Base-by-base conservation (phyloP, 2,329 filamentous ascomycete species). In the Fusarium sp. region DNA sequence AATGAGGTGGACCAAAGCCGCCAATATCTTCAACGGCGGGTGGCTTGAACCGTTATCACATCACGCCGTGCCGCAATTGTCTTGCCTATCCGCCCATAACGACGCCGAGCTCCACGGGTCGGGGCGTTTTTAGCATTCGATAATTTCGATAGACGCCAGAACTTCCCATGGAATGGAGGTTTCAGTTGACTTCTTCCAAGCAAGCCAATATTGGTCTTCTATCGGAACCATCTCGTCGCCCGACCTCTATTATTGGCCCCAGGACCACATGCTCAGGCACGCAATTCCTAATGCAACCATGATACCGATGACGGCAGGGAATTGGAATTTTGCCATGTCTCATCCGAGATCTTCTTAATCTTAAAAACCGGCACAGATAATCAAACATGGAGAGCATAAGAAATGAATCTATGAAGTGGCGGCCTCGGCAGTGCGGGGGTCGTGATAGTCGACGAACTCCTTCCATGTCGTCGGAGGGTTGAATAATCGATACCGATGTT, bases 21-120 rank as follows among this genome's bases (percentile, higher is more conserved):
- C 53, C 51, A 45, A 34, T 44, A 40, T 56, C 55, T 58, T 72
- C 60, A 62, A 58, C 50, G 24, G 60, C 49, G 62, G 62, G 47
- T 65, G 68, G 61, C 68, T 71, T 71, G 64, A 54, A 68, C 61
- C 68, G 53, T 68, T 63, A 60, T 73, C 73, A 74, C 71, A 70
- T 64, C 63, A 63, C 62, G 52, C 40, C 45, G 45, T 54, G 65
- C 42, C 67, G 58, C 45, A 68, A 54, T 59, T 51, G 22, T 57
- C 29, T 72, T 43, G 43, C 49, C 63, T 53, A 69, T 47, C 59
- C 51, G 52, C 65, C 55, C 38, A 53, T 63, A 63, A 49, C 69
- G 55, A 65, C 60, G 47, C 58, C 38, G 43, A 52, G 46, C 44
- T 38, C 55, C 54, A 58, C 71, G 69, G 73, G 69, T 75, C 69